Evolutionary conservation across 2,329 filamentous ascomycete genomes (phyloP), one percentile per base, ranked within the genome.

Genomic region (Trichoderma sp.): DNA sequence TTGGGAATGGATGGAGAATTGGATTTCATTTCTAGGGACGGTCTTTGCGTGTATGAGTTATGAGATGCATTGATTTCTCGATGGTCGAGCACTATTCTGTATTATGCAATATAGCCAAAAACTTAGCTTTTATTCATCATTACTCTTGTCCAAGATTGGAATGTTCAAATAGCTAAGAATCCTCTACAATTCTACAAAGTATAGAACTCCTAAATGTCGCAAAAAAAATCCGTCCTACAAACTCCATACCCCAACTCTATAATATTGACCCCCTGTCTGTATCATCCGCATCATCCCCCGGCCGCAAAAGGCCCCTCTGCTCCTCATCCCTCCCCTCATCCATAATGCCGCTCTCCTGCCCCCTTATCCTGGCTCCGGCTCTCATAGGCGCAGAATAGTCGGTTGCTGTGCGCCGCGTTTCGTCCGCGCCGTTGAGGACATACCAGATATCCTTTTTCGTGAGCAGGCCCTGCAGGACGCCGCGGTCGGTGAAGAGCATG

Each of bases 381-480:
- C 69, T 51, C 30, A 26, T 59, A 18, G 54, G 14, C 3, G 69
- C 54, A 16, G 72, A 68, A n/a, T 76, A 49, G 8, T 75, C 76
- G 64, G 75, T 76, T 5, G 75, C 76, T 5, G 79, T 82, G 24
- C 83, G 81, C 30, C 85, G 81, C 66, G 86, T 86, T 77, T 90
- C 87, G 72, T 91, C 90, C 11, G 88, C 89, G 52, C 91, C 92
- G 76, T 97, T 93, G 56, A 98, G 84, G 49, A 98, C 89, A 78
- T 93, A 94, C 92, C 94, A 98, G 39, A 97, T 90, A 80, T 99
- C 96, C 83, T 99, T 99, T 83, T 98, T 98, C 24, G 96, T 99
- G 73, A 98, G 82, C 59, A 99, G 79, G 0, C 96, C 96, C 78
- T 93, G 90, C 49, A 99, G 81, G 60, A 88, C 87, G 24, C 96